Percentiles rank a stretch among this genome's conserved stretches.
phyloP scores from a whole-genome alignment of 1,139 yeast species.

The Meyerozyma athensensis region DNA sequence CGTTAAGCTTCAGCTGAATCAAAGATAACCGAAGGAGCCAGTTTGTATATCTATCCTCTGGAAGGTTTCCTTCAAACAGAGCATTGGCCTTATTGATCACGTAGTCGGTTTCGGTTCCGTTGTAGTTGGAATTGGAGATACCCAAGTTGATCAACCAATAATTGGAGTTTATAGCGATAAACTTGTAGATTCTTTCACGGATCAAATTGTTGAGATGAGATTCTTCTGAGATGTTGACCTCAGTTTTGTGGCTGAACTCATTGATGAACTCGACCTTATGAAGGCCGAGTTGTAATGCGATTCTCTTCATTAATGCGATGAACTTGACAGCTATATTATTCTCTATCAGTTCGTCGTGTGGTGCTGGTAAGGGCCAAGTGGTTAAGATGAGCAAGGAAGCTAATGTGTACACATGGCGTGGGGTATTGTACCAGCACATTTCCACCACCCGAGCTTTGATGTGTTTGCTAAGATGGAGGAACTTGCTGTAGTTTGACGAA shows the following conservation, averaged over 20 bases:
- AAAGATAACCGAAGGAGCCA: conserved; percentile 37
- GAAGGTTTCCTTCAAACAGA: conserved; percentile 7
- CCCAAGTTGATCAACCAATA: conserved; percentile 44
- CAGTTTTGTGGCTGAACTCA: conserved; percentile 43
- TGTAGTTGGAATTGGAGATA: conserved; percentile 33
- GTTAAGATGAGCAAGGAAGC: conserved; percentile 39
- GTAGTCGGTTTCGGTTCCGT: conserved; percentile 41
- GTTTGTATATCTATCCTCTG: conserved; percentile 34
- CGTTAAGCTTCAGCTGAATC: conserved; percentile 40
- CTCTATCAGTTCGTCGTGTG: conserved; percentile 23
- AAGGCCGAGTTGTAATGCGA: conserved; percentile 41
- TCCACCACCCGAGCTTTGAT: conserved; percentile 38
- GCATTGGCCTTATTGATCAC: conserved; percentile 30
- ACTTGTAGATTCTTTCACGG: conserved; percentile 43
- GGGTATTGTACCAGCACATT: conserved; percentile 44
- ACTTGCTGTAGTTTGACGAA: conserved; percentile 16
- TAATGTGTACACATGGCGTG: conserved; percentile 39
- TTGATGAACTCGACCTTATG: conserved; percentile 40
- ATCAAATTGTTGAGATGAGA: conserved; percentile 31
- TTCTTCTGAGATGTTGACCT: conserved; percentile 30
- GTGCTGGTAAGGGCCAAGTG: conserved; percentile 44
- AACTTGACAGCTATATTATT: conserved; percentile 37
- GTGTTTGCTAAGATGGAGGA: conserved; percentile 27
- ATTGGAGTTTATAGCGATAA: conserved; percentile 40
- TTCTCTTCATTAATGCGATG: conserved; percentile 36